These are phyloP conservation scores for Eucalyptus brandiana DNA, from an alignment of 345 rosid genomes.

Conservation along the genomic window DNA sequence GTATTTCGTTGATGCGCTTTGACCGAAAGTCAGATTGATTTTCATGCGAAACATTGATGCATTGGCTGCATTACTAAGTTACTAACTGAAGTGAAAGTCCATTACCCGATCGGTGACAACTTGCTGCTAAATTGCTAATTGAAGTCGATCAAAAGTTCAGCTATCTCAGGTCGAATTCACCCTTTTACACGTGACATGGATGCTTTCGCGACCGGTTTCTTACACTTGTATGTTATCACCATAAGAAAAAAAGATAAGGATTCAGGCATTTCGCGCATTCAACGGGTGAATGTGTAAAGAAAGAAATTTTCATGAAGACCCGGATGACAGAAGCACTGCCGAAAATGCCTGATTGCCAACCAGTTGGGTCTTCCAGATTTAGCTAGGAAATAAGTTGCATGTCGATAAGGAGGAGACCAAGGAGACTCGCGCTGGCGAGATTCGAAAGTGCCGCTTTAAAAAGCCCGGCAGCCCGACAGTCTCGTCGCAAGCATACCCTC, in stretches of 20 bases:
- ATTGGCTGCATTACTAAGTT: not conserved
- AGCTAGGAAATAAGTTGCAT: not conserved
- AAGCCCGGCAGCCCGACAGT: not conserved
- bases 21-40: not conserved
- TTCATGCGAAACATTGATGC: not conserved
- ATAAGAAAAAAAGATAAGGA: not conserved
- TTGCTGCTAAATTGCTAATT: not conserved
- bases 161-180: not conserved
- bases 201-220: not conserved
- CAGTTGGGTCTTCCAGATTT: not conserved
- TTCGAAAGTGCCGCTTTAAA: not conserved
- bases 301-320: not conserved
- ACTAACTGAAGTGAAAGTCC: not conserved
- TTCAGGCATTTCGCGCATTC: not conserved
- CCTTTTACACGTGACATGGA: not conserved
- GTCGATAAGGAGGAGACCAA: not conserved
- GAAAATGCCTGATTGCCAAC: not conserved
- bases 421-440: not conserved
- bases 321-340: not conserved
- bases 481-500: not conserved
- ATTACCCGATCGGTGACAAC: not conserved
- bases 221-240: not conserved
- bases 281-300: no score
- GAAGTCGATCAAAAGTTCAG: not conserved
- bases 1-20: not conserved